These are phyloP conservation scores for Tulasnella sp. DNA, from an alignment of 768 basidiomycete species.

Conservation along the genomic window DNA sequence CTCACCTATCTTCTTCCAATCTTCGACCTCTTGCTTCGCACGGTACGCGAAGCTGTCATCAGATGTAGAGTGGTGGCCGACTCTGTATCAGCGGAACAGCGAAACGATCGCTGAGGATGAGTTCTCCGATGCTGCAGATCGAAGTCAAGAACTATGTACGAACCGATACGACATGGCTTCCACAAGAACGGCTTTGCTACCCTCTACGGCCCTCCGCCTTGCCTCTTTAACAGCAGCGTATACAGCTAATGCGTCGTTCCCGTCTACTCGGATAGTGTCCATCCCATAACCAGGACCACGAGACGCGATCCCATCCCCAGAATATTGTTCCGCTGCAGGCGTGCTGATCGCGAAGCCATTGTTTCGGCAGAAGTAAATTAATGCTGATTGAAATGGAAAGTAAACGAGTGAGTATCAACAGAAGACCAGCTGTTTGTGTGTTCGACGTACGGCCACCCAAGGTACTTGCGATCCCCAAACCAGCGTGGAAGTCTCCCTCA, in stretches of 20 bases:
- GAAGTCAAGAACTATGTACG: slow-evolving; percentile 19
- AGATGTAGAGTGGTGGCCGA: slow-evolving; percentile 91
- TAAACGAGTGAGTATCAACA: no score
- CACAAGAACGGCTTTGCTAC: slow-evolving; percentile 69
- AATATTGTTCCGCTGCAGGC: slow-evolving; percentile 76
- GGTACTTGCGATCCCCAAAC: slow-evolving; percentile 35
- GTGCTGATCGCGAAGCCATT: slow-evolving; percentile 96
- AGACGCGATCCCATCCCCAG: slow-evolving; percentile 86
- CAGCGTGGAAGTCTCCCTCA: slow-evolving; percentile 94
- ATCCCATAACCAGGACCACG: slow-evolving; percentile 89
- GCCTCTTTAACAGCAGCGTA: slow-evolving; percentile 62
- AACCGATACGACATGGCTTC: slow-evolving; percentile 89
- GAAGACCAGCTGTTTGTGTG: no score
- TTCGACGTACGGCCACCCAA: slow-evolving; percentile 28
- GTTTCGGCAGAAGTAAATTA: slow-evolving; percentile 26
- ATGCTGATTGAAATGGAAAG: background rate
- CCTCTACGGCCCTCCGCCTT: slow-evolving; percentile 56
- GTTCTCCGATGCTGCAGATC: background rate
- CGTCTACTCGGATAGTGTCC: slow-evolving; percentile 85
- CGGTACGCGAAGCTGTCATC: slow-evolving; percentile 95
- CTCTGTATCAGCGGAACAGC: slow-evolving; percentile 31
- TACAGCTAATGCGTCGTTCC: slow-evolving; percentile 85
- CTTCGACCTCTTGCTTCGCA: slow-evolving; percentile 79
- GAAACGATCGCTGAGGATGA: background rate
- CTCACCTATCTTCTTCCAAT: slow-evolving; percentile 62